Base-by-base conservation (phyloP, 129 eudicot species). In the Ambrosia artemisiifolia region DNA sequence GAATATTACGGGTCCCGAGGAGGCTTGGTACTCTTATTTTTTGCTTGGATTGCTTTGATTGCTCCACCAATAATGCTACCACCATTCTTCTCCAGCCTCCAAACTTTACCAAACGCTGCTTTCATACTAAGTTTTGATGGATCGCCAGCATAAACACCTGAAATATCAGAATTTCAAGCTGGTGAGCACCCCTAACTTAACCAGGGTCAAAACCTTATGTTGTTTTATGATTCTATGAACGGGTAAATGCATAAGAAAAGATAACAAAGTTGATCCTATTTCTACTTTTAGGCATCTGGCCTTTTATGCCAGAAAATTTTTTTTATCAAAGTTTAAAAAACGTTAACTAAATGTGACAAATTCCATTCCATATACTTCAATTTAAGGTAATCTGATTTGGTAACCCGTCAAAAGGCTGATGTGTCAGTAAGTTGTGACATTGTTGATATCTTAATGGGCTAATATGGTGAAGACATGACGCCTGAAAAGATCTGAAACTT, bases 81-180 rank as follows among this genome's bases (percentile, higher is more conserved):
- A 78, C 98, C 96, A 65, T 64, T 85, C 80, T 92, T 83, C 85
- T 92, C 98, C 55, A 92, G 83, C 50, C 83, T 89, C 98, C 98
- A 92, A 54, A 92, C 98, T 75, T 83, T 92, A 33, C 98, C 98
- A 80, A 92, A 92, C 49, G 98, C 96, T 74, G 98, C 96, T 85
- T 89, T 89, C 98, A 92, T 92, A 70, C 98, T 87, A 42, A 92
- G 79, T 69, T 85, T 89, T 61, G 98, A 80, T 65, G 98, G 98
- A 83, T 92, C 96, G 2, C 98, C 98, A 44, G 98, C 98, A 83
- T 92, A 92, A 80, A 92, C 98, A 65, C 98, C 98, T 89, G 79
- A 75, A 47, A 69, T 2, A 62, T 73, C 19, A 50, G 13, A 61
- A 44, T 20, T 63, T 36, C 72, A 59, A 51, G 33, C 44, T 14